Evolutionary conservation across 805 yeast genomes (phyloP).

Genomic region (Saturnispora diversa): DNA sequence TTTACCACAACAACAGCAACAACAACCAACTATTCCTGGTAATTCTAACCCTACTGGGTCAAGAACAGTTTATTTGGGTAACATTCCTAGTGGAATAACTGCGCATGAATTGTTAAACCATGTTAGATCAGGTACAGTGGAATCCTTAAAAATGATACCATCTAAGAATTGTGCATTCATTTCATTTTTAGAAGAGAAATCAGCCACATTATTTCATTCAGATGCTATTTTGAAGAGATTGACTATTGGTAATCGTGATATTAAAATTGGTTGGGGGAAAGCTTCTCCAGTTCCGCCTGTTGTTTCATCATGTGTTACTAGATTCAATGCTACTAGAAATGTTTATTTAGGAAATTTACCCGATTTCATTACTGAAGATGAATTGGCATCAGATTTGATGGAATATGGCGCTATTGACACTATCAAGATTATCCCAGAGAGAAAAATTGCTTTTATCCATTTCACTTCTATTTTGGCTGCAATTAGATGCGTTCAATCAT

Average conservation of each 20-base stretch:
- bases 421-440: conserved; percentile 67
- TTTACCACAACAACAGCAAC: conserved; percentile 6
- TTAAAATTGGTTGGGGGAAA: conserved; percentile 91
- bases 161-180: conserved; percentile 84
- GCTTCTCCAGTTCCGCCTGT: conserved; percentile 66
- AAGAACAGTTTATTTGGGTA: conserved; percentile 85
- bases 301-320: conserved; percentile 65
- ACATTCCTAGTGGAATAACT: conserved; percentile 73
- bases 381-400: conserved; percentile 55
- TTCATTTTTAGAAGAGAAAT: conserved; percentile 79
- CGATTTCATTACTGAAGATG: conserved; percentile 57
- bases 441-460: conserved; percentile 86
- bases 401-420: conserved; percentile 81
- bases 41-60: conserved; percentile 30
- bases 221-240: conserved; percentile 84
- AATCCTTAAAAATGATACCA: conserved; percentile 69
- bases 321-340: conserved; percentile 89
- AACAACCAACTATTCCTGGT: not conserved
- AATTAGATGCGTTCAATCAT: conserved; percentile 70
- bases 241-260: conserved; percentile 70
- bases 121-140: conserved; percentile 85
- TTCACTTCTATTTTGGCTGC: conserved; percentile 81
- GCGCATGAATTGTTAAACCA: conserved; percentile 80
- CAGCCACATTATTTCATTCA: conserved; percentile 86
- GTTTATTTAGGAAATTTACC: conserved; percentile 75